Evolutionary conservation across 2,329 filamentous ascomycete species (phyloP), one percentile per base, ranked within the genome.

Genomic region (Xenoacremonium recifei): DNA sequence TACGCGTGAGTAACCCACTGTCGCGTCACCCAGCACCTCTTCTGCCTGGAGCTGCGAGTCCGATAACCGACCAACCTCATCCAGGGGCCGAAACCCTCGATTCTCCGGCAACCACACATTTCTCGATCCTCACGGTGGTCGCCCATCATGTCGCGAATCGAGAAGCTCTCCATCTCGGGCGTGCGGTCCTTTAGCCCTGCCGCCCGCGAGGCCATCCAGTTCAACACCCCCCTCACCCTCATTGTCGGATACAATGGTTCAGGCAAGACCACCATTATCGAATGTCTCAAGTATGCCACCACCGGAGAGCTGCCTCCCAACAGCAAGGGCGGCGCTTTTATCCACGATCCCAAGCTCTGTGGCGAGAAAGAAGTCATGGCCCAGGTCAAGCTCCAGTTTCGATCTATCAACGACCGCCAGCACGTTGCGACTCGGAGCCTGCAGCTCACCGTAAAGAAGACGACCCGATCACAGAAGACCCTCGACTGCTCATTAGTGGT

Each of bases 171-270:
- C 53, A 93, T 97, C 49, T 71, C 83, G 62, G 92, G 90, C 53
- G 68, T 80, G 54, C 89, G 92, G 55, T 96, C 92, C 43, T 97
- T 97, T 64, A 87, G 86, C 65, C 85, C 87, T 51, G 75, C 76
- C 32, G 73, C 77, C 45, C 78, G 78, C 51, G 87, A 96, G 68
- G 85, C 80, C 27, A 95, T 97, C 48, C 78, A 86, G 54, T 97
- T 99, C 65, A 84, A 90, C 51, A 86, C 88, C 1, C 95, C 93
- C 19, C 77, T 99, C 42, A 99, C 93, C 11, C 78, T 99, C 48
- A 99, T 99, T 54, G 95, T 99, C 44, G 93, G 93, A 44, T 89
- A 90, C 68, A 99, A 99, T 71, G 93, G 93, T 41, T 97, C 92
- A 1, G 93, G 93, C 48, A 99, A 99, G 72, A 99, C 93, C 9